A percentile compares a stretch with the other conserved stretches of the same genome.
phyloP scores from a whole-genome alignment of 371 early-diverging fungal species.

The Mortierella sp. region DNA sequence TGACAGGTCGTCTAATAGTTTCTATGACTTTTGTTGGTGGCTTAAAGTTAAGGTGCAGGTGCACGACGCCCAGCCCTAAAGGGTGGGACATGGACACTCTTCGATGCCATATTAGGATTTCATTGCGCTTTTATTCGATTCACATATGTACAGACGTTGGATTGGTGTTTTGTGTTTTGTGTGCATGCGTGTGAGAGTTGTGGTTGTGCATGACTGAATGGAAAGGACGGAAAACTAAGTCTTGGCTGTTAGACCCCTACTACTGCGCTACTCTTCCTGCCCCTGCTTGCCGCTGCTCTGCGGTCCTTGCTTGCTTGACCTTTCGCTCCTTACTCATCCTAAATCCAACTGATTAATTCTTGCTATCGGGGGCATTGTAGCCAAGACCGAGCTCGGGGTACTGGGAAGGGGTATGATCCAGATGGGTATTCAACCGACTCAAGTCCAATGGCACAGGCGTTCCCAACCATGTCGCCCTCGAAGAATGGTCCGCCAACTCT shows the following conservation, averaged over 20 bases:
- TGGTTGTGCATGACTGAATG: neutral
- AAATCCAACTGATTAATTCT: neutral
- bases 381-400: constrained; percentile 67
- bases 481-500: constrained; percentile 65
- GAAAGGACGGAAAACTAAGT: no score
- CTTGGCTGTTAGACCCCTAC: neutral
- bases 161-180: neutral
- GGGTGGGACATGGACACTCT: neutral
- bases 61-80: neutral
- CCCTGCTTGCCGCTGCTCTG: neutral
- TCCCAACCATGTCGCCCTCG: constrained; percentile 67
- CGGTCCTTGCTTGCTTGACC: neutral
- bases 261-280: neutral
- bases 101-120: constrained; percentile 14
- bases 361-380: constrained; percentile 32
- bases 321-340: neutral
- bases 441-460: constrained; percentile 63
- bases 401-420: constrained; percentile 61
- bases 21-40: neutral
- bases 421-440: constrained; percentile 26
- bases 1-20: neutral
- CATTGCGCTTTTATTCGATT: constrained; percentile 2
- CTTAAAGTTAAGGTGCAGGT: neutral
- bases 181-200: neutral
- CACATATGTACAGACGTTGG: neutral